Percentiles rank a stretch among this genome's conserved stretches.
phyloP scores from a whole-genome alignment of 805 yeast genomes.

The Wickerhamomyces ciferrii region DNA sequence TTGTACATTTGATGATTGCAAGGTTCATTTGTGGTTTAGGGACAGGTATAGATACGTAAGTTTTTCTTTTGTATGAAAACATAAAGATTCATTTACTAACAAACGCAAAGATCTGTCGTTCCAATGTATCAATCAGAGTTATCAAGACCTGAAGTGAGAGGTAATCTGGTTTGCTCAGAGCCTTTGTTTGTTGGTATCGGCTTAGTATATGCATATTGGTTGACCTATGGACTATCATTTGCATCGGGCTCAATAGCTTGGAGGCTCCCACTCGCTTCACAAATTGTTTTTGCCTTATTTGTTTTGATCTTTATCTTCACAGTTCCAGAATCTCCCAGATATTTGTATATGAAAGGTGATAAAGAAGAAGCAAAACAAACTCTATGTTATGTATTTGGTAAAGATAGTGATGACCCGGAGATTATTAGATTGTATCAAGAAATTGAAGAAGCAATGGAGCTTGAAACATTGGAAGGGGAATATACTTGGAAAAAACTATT shows the following conservation, averaged over 20 bases:
- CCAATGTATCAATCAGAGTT: conserved; percentile 84
- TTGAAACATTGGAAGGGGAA: conserved; percentile 42
- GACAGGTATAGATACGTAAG: conserved; percentile 58
- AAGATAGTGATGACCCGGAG: conserved; percentile 32
- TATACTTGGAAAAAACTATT: conserved; percentile 15
- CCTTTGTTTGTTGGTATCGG: conserved; percentile 42
- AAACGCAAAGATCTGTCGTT: conserved; percentile 43
- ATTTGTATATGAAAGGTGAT: conserved; percentile 52
- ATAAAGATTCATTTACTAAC: too few species aligned
- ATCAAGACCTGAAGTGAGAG: conserved; percentile 62
- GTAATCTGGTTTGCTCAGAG: conserved; percentile 62
- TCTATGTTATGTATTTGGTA: conserved; percentile 37
- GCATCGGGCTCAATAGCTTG: conserved; percentile 35
- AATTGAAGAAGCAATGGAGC: conserved; percentile 40
- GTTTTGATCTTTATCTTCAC: conserved; percentile 35
- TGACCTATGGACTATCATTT: conserved; percentile 59
- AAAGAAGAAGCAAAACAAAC: conserved; percentile 46
- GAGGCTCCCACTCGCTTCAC: conserved; percentile 79
- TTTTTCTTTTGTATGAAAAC: too few species aligned
- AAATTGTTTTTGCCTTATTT: conserved; percentile 49
- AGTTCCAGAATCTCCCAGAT: conserved; percentile 69
- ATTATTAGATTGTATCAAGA: conserved; percentile 39
- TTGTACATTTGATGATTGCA: conserved; percentile 72
- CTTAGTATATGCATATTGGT: conserved; percentile 61
- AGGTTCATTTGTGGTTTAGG: conserved; percentile 59